Base-by-base conservation (phyloP, 169 alveolate species). In the Cryptosporidium parvum region DNA sequence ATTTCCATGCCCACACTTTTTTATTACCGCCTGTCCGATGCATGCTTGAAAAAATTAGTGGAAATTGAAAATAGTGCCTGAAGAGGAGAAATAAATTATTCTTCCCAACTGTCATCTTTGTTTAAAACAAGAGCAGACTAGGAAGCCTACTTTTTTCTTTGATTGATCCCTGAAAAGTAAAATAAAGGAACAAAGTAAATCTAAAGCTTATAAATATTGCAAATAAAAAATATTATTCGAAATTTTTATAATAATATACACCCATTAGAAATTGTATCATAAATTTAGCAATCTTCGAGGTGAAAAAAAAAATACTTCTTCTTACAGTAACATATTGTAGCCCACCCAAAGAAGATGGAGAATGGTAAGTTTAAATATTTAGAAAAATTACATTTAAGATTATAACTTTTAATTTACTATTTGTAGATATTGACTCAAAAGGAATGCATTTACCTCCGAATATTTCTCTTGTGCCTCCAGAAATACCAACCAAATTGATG, bases 381-480 rank as follows among this genome's bases (percentile, higher is more conserved):
- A n/a, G 18, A 7, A 23, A 23, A 42, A 31, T 3, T 56, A 9
- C 7, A 21, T 56, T 56, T 0, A 56, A 23, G 6, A 26, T 56
- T 56, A 23, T 56, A 23, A 56, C 29, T 56, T 56, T 4, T 56
- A 21, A 23, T 56, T 26, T 16, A 53, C 62, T 6, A 56, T 56
- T 67, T 21, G 16, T 39, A 59, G 48, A 42, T 44, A 45, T 37
- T 37, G 89, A 80, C 65, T 80, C 89, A n/a, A 80, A 62, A 48
- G 48, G 52, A 18, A 33, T 80, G 42, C 73, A 80, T 33, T 58
- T 80, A 29, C 89, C 89, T 26, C 89, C 89, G 18, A 80, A 80
- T 56, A 80, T 80, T 31, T 80, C 89, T 35, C 75, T 80, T n/a
- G 75, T 62, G 9, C 89, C 89, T 37, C 89, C 89, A 44, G 89